Base-by-base conservation (phyloP, 2,329 filamentous ascomycete species). In the Calonectria multiphialidica region DNA sequence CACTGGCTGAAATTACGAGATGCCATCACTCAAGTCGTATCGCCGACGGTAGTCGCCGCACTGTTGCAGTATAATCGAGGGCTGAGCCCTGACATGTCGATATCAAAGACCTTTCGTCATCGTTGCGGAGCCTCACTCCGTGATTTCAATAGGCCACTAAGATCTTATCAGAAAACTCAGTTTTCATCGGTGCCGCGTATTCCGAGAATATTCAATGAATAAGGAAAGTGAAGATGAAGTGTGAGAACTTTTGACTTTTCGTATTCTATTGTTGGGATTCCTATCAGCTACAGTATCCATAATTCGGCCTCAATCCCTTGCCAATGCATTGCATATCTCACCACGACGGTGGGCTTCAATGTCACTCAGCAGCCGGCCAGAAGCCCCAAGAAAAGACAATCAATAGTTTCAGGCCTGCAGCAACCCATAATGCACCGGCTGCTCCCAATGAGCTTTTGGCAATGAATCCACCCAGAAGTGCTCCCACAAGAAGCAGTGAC, bases 321-420 rank as follows among this genome's bases (percentile, higher is more conserved):
- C 53, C 21, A 18, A 25, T 42, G 53, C 53, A 28, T 59, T 42
- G 53, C 53, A 59, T 59, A 59, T 59, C 37, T 59, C 33, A 40
- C 7, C 35, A 8, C 53, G 9, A n/a, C 25, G 9, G 47, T 45
- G 28, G 37, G 12, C 23, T 61, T 28, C 15, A 12, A 33, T 42
- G 44, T 40, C 30, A 59, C 25, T 80, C 77, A 71, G 89, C 87
- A 0, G 82, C 86, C 5, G 87, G 90, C 92, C 92, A 94, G 1
- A 89, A 75, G 18, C 90, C 82, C 92, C 92, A 94, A 0, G 88
- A 83, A 2, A 89, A 25, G 0, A 91, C 86, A 71, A 93, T 90
- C 2, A 83, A 45, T 1, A 88, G 76, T 83, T 94, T 94, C 57
- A 93, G 77, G 0, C 76, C 82, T 0, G 89, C 87, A 0, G 90